A percentile compares a stretch with the other conserved stretches of the same genome.
Conservation (phyloP, 2,329 filamentous ascomycete species). For the Cordyceps fumosorosea region DNA sequence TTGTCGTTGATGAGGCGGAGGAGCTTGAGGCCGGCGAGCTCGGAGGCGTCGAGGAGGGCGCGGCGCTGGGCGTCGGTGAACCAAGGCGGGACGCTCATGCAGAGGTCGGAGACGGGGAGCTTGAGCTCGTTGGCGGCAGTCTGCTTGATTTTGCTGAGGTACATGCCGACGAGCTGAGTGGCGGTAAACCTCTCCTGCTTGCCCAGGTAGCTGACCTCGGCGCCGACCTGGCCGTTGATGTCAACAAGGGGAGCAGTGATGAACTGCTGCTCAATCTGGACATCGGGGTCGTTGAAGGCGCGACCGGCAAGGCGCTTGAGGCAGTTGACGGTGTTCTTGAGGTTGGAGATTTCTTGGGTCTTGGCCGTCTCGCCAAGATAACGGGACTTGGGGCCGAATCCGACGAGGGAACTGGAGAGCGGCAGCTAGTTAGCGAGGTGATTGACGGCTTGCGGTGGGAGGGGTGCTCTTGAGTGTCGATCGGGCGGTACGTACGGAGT, state of each 20-base stretch:
- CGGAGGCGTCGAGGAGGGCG: slow-evolving; percentile 80
- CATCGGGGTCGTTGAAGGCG: slow-evolving; percentile 80
- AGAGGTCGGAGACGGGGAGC: slow-evolving; percentile 85
- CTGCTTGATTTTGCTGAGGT: slow-evolving; percentile 86
- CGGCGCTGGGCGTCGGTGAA: slow-evolving; percentile 94
- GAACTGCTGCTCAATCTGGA: slow-evolving; percentile 86
- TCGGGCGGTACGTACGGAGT: slow-evolving; percentile 70
- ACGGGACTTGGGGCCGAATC: slow-evolving; percentile 88
- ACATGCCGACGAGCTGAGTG: slow-evolving; percentile 92
- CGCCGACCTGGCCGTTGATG: slow-evolving; percentile 88
- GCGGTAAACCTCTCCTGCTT: slow-evolving; percentile 95
- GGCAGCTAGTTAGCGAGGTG: slow-evolving; percentile 12
- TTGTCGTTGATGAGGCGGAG: slow-evolving; percentile 97
- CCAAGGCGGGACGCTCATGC: slow-evolving; percentile 92
- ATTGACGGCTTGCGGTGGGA: not conserved
- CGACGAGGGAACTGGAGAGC: slow-evolving; percentile 72
- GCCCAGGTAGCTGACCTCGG: slow-evolving; percentile 85
- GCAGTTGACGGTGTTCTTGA: slow-evolving; percentile 95
- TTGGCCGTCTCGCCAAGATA: slow-evolving; percentile 94
- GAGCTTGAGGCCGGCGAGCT: slow-evolving; percentile 88
- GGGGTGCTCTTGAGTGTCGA: not conserved
- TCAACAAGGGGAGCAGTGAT: slow-evolving; percentile 82
- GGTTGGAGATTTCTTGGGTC: slow-evolving; percentile 98
- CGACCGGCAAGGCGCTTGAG: slow-evolving; percentile 92
- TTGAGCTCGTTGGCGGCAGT: slow-evolving; percentile 83